Conservation (phyloP, 164 flowering plant species). For the Annona cherimola region DNA sequence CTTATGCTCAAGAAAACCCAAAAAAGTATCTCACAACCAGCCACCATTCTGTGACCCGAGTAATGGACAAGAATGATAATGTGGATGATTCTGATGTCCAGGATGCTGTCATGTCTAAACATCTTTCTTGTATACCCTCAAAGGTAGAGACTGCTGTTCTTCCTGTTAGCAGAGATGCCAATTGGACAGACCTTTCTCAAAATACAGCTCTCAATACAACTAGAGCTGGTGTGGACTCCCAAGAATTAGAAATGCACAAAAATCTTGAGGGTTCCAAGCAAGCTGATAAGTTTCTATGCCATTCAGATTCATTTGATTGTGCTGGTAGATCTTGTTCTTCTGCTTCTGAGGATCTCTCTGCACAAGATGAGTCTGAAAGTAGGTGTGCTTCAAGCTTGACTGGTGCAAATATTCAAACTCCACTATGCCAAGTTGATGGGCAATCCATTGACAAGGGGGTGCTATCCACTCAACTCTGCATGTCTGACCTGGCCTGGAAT, state of each 20-base stretch:
- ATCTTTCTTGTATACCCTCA: conserved; percentile 16
- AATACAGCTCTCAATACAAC: conserved; percentile 14
- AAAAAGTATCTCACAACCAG: conserved; percentile 18
- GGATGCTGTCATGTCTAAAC: conserved; percentile 21
- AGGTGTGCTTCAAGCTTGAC: conserved; percentile 22
- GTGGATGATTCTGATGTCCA: conserved; percentile 6
- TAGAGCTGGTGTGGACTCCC: conserved; percentile 23
- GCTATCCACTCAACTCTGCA: conserved; percentile 20
- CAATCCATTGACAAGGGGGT: conserved; percentile 24
- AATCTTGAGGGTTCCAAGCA: conserved; percentile 12
- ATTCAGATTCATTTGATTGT: conserved; percentile 16
- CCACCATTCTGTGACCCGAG: conserved; percentile 17
- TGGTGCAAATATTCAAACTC: conserved; percentile 42
- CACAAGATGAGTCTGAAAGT: conserved; percentile 16
- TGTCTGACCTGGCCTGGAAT: conserved; percentile 36
- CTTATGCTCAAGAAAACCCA: conserved; percentile 20
- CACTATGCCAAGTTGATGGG: conserved; percentile 28
- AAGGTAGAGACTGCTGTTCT: conserved; percentile 19
- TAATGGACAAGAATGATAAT: conserved; percentile 16
- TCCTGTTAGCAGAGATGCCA: conserved; percentile 19
- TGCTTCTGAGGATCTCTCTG: conserved; percentile 17
- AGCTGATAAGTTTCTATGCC: conserved; percentile 16
- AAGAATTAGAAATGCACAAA: conserved; percentile 17
- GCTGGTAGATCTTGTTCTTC: conserved; percentile 15
- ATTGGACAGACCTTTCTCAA: conserved; percentile 14